phyloP scores from a whole-genome alignment of 345 rosid genomes.

The Theobroma cacao region DNA sequence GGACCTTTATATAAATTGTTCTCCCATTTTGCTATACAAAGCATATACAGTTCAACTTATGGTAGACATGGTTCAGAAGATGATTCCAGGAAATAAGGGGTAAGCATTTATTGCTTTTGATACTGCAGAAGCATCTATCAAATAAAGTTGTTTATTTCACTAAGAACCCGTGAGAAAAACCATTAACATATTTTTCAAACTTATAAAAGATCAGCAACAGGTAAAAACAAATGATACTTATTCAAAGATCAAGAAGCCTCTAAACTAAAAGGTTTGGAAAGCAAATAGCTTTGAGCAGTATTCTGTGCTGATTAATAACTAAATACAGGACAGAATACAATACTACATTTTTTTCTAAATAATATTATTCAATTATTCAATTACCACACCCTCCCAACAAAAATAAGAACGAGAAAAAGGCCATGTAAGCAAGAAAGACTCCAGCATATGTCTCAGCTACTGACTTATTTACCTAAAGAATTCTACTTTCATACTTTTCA shows the following conservation, averaged over 20 bases:
- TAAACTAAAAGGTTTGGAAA: neutral
- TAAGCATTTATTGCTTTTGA: neutral
- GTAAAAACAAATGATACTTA: neutral
- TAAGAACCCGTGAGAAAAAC: neutral
- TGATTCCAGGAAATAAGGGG: neutral
- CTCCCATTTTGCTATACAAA: neutral
- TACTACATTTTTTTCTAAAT: neutral
- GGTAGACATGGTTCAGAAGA: neutral
- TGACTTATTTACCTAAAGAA: neutral
- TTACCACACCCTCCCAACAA: neutral
- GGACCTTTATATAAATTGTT: neutral
- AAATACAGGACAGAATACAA: neutral
- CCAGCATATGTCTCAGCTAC: neutral
- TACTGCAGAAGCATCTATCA: neutral
- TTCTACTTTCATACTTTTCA: neutral
- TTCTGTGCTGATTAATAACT: neutral
- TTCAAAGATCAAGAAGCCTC: neutral
- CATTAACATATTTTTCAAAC: neutral
- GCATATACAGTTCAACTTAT: neutral
- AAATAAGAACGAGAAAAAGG: neutral
- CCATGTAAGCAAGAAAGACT: neutral
- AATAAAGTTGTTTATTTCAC: neutral
- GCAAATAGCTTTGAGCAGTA: neutral
- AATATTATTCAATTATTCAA: neutral
- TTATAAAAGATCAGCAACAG: neutral